These are phyloP conservation scores for Colletotrichum higginsianum DNA, from an alignment of 2,329 filamentous ascomycete genomes.

Conservation along the genomic window DNA sequence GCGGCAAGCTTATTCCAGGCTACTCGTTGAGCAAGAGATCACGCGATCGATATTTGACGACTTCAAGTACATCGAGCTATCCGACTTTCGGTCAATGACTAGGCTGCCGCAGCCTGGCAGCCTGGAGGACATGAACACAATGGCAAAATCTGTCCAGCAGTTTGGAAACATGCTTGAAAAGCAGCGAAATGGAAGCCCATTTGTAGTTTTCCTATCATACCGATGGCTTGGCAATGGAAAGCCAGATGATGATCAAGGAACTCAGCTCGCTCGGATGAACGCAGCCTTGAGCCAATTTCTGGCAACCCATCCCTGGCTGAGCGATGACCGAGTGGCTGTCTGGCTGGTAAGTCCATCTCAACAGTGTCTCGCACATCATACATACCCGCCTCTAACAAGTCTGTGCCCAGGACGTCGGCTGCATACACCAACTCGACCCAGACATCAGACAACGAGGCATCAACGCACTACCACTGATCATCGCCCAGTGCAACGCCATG, in stretches of 20 bases:
- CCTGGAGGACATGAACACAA: too few species aligned
- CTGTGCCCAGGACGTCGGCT: conserved; percentile 49
- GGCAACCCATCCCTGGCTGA: conserved; percentile 44
- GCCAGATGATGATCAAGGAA: conserved; percentile 51
- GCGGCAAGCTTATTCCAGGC: too few species aligned
- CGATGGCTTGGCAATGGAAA: conserved; percentile 9
- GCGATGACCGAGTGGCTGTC: conserved; percentile 45
- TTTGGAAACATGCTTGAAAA: too few species aligned
- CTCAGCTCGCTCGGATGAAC: conserved; percentile 52
- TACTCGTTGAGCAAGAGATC: too few species aligned
- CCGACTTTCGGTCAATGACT: too few species aligned
- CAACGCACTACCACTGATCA: conserved; percentile 52
- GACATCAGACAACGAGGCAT: conserved; percentile 47
- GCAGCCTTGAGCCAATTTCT: conserved; percentile 49
- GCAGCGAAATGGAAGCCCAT: too few species aligned
- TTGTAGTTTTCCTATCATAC: too few species aligned
- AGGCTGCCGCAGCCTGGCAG: too few species aligned
- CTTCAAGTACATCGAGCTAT: too few species aligned
- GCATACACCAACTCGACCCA: conserved; percentile 54
- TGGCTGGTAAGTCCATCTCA: conserved; percentile 44
- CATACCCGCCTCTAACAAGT: not conserved
- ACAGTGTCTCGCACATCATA: too few species aligned
- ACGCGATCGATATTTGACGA: too few species aligned
- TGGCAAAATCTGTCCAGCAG: too few species aligned
- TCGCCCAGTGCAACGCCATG: conserved; percentile 56